Percentiles rank a stretch among this genome's conserved stretches.
These are phyloP conservation scores for Stylonectria norvegica DNA, from an alignment of 2,329 filamentous ascomycete species.

Conservation along the genomic window DNA sequence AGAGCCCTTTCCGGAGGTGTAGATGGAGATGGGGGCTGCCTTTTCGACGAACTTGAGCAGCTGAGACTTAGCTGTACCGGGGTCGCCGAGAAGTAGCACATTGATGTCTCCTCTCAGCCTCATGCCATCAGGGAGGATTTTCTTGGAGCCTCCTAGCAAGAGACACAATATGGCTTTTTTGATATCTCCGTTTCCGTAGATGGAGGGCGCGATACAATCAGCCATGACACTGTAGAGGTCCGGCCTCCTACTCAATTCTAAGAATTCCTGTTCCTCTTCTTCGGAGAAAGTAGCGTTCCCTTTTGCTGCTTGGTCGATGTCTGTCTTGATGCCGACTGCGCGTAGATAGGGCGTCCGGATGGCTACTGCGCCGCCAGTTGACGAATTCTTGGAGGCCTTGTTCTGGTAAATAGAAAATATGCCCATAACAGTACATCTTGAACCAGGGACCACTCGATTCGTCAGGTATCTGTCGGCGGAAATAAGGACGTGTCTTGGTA, in stretches of 20 bases:
- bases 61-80: constrained; percentile 97
- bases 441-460: constrained; percentile 92
- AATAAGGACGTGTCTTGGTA: constrained; percentile 90
- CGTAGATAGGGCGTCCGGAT: constrained; percentile 94
- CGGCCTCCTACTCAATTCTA: constrained; percentile 82
- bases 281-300: constrained; percentile 82
- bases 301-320: constrained; percentile 84
- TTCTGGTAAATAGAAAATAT: constrained; percentile 98
- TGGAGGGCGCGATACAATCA: constrained; percentile 91
- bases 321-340: constrained; percentile 87
- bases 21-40: constrained; percentile 93
- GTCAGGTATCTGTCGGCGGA: constrained; percentile 95
- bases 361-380: constrained; percentile 76
- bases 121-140: constrained; percentile 97
- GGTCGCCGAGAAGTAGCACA: constrained; percentile 91
- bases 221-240: constrained; percentile 92
- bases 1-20: constrained; percentile 97
- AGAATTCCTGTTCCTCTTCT: constrained; percentile 95
- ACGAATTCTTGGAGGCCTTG: constrained; percentile 77
- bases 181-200: constrained; percentile 93
- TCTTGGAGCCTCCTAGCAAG: constrained; percentile 91
- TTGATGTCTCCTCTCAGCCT: constrained; percentile 97
- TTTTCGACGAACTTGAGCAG: constrained; percentile 97
- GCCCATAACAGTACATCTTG: constrained; percentile 90
- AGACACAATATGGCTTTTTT: constrained; percentile 97